A percentile compares a stretch with the other conserved stretches of the same genome.
Evolutionary conservation across 78 protist species (phyloP).

Genomic region (Protostelium mycophagum): DNA sequence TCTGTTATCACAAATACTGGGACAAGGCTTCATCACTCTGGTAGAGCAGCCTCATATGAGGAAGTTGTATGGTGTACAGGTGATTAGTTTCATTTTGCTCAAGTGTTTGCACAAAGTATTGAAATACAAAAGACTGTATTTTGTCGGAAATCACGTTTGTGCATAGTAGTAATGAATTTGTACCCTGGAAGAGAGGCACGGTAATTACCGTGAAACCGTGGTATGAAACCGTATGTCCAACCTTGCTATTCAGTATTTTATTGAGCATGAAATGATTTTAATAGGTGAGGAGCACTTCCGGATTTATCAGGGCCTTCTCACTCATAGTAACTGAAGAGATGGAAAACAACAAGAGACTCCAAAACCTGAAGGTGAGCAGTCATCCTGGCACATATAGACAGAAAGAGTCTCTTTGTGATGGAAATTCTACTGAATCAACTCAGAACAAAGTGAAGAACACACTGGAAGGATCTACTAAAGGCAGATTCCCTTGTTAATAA

Average conservation of each 20-base stretch:
- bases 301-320: not conserved
- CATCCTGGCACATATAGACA: not conserved
- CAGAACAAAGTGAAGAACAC: not conserved
- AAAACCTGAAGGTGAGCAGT: not conserved
- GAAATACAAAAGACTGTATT: no score
- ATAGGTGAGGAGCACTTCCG: not conserved
- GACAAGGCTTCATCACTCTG: slow-evolving; percentile 29
- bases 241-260: no score
- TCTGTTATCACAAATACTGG: slow-evolving; percentile 36
- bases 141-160: no score
- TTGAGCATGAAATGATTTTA: no score
- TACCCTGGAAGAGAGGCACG: no score
- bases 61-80: slow-evolving; percentile 43
- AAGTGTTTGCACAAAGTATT: no score
- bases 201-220: no score
- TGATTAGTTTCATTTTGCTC: no score
- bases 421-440: not conserved
- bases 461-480: not conserved
- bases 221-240: no score
- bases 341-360: not conserved
- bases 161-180: no score
- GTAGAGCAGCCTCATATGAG: slow-evolving; percentile 73
- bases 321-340: not conserved
- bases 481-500: not conserved
- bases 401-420: not conserved